phyloP scores from a whole-genome alignment of 2,329 filamentous ascomycete genomes.

The Colletotrichum tropicicola region DNA sequence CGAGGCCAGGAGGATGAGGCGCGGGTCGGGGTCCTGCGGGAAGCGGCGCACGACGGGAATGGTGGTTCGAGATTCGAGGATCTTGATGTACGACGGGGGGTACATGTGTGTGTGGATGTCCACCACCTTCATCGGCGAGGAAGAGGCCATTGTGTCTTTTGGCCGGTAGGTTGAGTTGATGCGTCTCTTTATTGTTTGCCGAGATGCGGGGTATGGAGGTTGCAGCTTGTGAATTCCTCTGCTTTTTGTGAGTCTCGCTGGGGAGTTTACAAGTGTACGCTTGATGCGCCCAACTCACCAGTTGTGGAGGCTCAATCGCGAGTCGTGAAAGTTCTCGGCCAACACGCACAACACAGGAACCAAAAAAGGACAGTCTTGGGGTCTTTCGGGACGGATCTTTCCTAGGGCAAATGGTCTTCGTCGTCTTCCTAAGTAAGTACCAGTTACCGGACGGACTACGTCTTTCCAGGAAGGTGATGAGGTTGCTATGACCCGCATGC shows the following conservation, averaged over 20 bases:
- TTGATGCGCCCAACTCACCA: not conserved
- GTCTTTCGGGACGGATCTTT: conserved; percentile 4
- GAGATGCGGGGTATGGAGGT: not conserved
- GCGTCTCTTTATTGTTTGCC: not conserved
- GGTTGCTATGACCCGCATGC: conserved; percentile 24
- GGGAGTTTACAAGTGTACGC: not conserved
- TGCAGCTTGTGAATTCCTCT: not conserved
- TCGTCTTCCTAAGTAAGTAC: conserved; percentile 15
- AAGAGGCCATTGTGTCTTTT: conserved; percentile 42
- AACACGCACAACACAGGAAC: not conserved
- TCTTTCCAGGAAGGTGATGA: conserved; percentile 30
- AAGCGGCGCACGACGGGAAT: conserved; percentile 80
- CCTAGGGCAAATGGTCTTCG: not conserved
- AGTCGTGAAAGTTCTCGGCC: not conserved
- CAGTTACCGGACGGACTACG: conserved; percentile 19
- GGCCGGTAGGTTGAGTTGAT: not conserved
- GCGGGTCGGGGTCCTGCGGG: conserved; percentile 61
- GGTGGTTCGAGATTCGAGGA: conserved; percentile 65
- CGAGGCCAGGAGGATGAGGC: conserved; percentile 71
- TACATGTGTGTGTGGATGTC: conserved; percentile 79
- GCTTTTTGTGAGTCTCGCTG: not conserved
- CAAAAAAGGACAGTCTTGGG: not conserved
- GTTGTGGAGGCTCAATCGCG: not conserved
- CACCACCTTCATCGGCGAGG: conserved; percentile 55
- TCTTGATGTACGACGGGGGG: conserved; percentile 68